Conservation (phyloP, 78 protist species). For the Emiliania huxleyi region DNA sequence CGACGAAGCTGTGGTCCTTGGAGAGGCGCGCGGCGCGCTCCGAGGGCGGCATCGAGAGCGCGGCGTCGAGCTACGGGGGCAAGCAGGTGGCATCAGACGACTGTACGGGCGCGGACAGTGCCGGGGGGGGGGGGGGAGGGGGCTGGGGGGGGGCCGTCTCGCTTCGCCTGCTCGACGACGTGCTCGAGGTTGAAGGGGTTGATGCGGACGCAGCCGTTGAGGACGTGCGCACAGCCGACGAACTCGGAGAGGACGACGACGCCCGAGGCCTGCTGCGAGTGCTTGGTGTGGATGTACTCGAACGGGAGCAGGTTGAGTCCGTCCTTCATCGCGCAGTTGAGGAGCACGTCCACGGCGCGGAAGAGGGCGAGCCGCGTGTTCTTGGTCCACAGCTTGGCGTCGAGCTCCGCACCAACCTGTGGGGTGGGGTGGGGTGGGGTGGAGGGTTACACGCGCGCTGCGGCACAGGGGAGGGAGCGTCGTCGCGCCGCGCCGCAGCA, state of each 20-base stretch:
- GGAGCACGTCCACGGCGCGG: not conserved
- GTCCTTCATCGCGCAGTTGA: conserved; percentile 19
- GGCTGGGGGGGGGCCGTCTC: not conserved
- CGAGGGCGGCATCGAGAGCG: not conserved
- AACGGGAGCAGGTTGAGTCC: conserved; percentile 42
- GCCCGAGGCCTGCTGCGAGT: not conserved
- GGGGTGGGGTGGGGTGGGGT: too few relatives aligned
- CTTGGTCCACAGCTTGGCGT: not conserved
- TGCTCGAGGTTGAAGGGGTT: conserved; percentile 35
- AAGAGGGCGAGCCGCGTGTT: conserved; percentile 20
- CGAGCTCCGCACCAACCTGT: not conserved
- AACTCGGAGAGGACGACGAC: conserved; percentile 40
- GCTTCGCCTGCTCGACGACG: not conserved
- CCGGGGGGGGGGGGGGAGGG: not conserved
- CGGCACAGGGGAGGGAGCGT: too few relatives aligned
- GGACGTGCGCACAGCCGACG: conserved; percentile 32
- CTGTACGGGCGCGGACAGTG: too few relatives aligned
- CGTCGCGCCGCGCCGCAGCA: not conserved
- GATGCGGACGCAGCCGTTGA: conserved; percentile 7
- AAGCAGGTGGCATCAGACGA: too few relatives aligned
- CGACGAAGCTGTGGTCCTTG: not conserved
- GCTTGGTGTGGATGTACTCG: not conserved
- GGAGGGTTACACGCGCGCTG: too few relatives aligned
- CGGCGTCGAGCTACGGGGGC: not conserved
- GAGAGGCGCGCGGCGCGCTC: not conserved